Conservation (phyloP, 371 early-diverging fungal species). For the Mortierella sp. region DNA sequence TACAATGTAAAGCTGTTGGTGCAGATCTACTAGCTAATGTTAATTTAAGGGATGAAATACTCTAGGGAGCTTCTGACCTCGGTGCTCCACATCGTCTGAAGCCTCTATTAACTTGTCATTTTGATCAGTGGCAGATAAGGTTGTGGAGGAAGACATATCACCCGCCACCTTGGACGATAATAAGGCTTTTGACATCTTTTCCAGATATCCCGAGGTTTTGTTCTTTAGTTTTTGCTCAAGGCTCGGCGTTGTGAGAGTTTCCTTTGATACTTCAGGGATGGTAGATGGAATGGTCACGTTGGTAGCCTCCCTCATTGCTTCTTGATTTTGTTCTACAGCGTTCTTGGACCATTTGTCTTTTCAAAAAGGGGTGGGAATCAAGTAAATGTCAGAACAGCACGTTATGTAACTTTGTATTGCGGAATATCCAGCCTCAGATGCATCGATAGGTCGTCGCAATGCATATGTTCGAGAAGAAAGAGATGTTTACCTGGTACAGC, state of each 20-base stretch:
- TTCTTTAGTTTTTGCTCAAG: conserved; percentile 22
- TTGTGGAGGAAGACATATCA: neutral
- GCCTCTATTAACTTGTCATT: neutral
- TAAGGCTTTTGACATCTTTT: conserved; percentile 52
- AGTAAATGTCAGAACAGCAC: neutral
- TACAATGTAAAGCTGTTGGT: neutral
- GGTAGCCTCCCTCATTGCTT: conserved; percentile 13
- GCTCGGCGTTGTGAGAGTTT: conserved; percentile 11
- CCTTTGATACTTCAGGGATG: conserved; percentile 27
- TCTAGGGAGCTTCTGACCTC: conserved; percentile 24
- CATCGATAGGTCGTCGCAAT: neutral
- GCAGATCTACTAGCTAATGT: neutral
- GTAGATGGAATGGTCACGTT: conserved; percentile 5
- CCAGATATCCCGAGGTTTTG: conserved; percentile 45
- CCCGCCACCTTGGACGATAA: conserved; percentile 12
- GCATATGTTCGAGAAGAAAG: neutral
- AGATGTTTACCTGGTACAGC: conserved; percentile 73
- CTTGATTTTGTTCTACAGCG: conserved; percentile 29
- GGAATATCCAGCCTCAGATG: neutral
- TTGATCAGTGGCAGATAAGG: neutral
- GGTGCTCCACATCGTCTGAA: conserved; percentile 4
- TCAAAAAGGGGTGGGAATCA: neutral
- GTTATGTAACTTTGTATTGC: neutral
- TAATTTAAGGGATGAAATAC: conserved; percentile 42
- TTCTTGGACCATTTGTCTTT: conserved; percentile 55